phyloP scores from a whole-genome alignment of 495 filamentous ascomycete genomes.

The Parmelia sp. region DNA sequence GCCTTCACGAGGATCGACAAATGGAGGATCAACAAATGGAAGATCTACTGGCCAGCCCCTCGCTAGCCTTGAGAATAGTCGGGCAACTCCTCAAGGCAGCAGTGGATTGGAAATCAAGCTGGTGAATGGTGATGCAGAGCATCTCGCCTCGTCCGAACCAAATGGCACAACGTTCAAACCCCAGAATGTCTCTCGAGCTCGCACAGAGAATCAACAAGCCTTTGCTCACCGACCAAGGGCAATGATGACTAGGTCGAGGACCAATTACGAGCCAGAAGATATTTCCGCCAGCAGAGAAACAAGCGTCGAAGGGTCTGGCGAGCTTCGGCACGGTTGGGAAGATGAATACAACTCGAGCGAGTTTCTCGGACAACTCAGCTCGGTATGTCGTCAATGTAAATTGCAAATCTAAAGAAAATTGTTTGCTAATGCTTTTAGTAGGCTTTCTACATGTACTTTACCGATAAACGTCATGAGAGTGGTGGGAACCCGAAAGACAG shows the following conservation, averaged over 20 bases:
- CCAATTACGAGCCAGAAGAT: slow-evolving; percentile 54
- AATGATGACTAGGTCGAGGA: slow-evolving; percentile 61
- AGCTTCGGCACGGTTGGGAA: slow-evolving; percentile 58
- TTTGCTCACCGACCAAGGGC: slow-evolving; percentile 40
- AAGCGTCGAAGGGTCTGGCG: slow-evolving; percentile 28
- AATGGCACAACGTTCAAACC: background rate
- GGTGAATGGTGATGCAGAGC: slow-evolving; percentile 1
- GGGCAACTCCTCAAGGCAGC: background rate
- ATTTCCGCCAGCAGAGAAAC: background rate
- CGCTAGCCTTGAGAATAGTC: background rate
- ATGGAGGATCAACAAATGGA: background rate
- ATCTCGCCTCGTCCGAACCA: background rate
- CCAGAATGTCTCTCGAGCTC: slow-evolving; percentile 1
- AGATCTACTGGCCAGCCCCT: background rate
- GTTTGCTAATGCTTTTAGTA: slow-evolving; percentile 30
- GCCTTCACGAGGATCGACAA: background rate
- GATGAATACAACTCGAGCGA: slow-evolving; percentile 55
- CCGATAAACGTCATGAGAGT: slow-evolving; percentile 95
- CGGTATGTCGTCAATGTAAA: slow-evolving; percentile 39
- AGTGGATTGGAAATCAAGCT: background rate
- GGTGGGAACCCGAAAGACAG: slow-evolving; percentile 78
- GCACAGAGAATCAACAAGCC: slow-evolving; percentile 8
- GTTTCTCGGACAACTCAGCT: slow-evolving; percentile 52
- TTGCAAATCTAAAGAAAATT: background rate
- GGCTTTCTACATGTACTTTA: slow-evolving; percentile 98